Evolutionary conservation across 164 flowering plant species (phyloP).

Genomic region (Platanus orientalis): DNA sequence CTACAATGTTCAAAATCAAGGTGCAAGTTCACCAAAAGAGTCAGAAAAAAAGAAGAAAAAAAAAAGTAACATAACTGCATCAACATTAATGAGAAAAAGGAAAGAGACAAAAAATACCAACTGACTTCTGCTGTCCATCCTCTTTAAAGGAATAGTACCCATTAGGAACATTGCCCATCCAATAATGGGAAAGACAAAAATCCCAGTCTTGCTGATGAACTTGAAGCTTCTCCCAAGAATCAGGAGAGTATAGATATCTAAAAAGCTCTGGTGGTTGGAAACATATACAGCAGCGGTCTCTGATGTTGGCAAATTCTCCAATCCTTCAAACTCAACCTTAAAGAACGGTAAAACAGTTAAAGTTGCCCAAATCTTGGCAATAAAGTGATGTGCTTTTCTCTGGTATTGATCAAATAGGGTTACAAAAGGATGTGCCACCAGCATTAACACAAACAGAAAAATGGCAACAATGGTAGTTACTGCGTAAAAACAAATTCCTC

Average conservation of each 20-base stretch:
- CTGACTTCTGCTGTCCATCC: slow-evolving; percentile 91
- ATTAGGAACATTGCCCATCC: slow-evolving; percentile 96
- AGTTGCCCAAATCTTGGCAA: slow-evolving; percentile 85
- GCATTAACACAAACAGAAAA: slow-evolving; percentile 59
- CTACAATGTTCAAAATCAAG: too few species aligned
- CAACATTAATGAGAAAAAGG: neutral
- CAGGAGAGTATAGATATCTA: slow-evolving; percentile 81
- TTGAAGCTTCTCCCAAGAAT: slow-evolving; percentile 85
- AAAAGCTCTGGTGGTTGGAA: slow-evolving; percentile 91
- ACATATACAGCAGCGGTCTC: slow-evolving; percentile 88
- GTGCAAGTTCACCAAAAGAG: too few species aligned
- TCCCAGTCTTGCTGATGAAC: slow-evolving; percentile 85
- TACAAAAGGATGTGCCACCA: slow-evolving; percentile 79
- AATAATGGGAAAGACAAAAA: slow-evolving; percentile 73
- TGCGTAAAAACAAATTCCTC: slow-evolving; percentile 70
- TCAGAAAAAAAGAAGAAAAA: too few species aligned
- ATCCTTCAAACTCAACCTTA: slow-evolving; percentile 65
- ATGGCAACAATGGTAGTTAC: slow-evolving; percentile 61
- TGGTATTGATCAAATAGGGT: slow-evolving; percentile 62
- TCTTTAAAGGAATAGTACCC: slow-evolving; percentile 81
- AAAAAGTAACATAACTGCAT: neutral
- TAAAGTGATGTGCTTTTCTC: slow-evolving; percentile 59
- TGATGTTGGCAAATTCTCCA: slow-evolving; percentile 76
- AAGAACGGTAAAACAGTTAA: slow-evolving; percentile 55
- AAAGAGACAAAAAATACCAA: slow-evolving; percentile 56